phyloP scores from a whole-genome alignment of 345 rosid genomes.

The Excoecaria agallocha region DNA sequence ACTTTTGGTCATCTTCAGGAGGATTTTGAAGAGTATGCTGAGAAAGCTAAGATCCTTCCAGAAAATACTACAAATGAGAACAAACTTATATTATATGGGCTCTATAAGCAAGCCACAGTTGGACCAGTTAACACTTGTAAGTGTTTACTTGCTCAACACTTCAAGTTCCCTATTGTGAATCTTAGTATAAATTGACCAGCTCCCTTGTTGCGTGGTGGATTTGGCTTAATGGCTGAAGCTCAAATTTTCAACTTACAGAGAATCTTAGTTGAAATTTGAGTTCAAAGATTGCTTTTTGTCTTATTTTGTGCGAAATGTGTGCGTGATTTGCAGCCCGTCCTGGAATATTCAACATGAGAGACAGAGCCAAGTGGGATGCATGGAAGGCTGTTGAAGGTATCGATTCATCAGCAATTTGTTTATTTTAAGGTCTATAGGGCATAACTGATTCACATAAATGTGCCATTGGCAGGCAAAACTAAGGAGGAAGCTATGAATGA shows the following conservation, averaged over 20 bases:
- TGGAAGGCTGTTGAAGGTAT: conserved; percentile 96
- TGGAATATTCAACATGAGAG: conserved; percentile 80
- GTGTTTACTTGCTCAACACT: conserved; percentile 6
- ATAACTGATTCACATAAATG: background rate
- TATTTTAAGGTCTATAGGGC: background rate
- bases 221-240: too few relatives aligned
- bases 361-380: conserved; percentile 94
- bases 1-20: conserved; percentile 42
- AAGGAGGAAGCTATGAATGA: conserved; percentile 72
- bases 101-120: conserved; percentile 73
- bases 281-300: too few relatives aligned
- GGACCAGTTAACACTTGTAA: conserved; percentile 79
- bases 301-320: too few relatives aligned
- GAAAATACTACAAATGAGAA: conserved; percentile 54
- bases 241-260: too few relatives aligned
- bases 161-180: too few relatives aligned
- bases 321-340: conserved; percentile 59
- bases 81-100: conserved; percentile 78
- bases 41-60: conserved; percentile 61
- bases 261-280: too few relatives aligned
- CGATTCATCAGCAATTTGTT: background rate
- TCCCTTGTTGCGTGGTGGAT: too few relatives aligned
- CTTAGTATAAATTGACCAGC: too few relatives aligned
- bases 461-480: conserved; percentile 48
- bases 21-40: conserved; percentile 68